Percentiles rank a stretch among this genome's conserved stretches.
Evolutionary conservation across 2,329 filamentous ascomycete species (phyloP).

Genomic region (Fusarium sp.): DNA sequence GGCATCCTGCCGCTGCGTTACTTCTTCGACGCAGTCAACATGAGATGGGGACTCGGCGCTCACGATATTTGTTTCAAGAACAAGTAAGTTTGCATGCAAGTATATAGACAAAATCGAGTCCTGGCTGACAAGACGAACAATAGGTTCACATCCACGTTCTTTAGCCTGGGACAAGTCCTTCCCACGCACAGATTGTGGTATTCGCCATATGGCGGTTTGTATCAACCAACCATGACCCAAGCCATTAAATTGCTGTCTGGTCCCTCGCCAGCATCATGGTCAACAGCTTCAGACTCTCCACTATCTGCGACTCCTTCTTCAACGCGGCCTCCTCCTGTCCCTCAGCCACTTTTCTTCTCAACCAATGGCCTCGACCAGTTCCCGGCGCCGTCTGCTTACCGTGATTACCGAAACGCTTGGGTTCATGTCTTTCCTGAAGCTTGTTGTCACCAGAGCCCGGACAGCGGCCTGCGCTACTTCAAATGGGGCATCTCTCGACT

Average conservation of each 20-base stretch:
- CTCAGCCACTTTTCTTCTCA: constrained; percentile 63
- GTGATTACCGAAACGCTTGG: constrained; percentile 80
- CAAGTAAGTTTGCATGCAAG: constrained; percentile 64
- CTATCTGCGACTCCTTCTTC: constrained; percentile 5
- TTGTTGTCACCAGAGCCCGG: constrained; percentile 87
- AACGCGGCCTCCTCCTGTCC: constrained; percentile 22
- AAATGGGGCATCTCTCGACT: constrained; percentile 96
- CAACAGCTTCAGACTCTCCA: constrained; percentile 30
- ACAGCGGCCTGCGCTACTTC: constrained; percentile 90
- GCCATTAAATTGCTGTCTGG: constrained; percentile 84
- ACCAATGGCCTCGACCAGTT: constrained; percentile 76
- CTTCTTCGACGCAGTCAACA: constrained; percentile 76
- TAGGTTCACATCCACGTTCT: constrained; percentile 81
- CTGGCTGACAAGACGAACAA: not conserved
- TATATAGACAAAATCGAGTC: not conserved
- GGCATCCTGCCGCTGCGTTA: constrained; percentile 84
- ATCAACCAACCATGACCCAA: constrained; percentile 89
- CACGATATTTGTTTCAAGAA: constrained; percentile 96
- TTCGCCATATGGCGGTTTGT: constrained; percentile 84
- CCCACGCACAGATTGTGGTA: constrained; percentile 86
- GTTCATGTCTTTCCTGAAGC: constrained; percentile 97
- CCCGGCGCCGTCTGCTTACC: constrained; percentile 77
- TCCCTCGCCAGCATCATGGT: constrained; percentile 42
- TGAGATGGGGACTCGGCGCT: constrained; percentile 90
- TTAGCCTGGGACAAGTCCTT: constrained; percentile 88